These are phyloP conservation scores for Voacanga thouarsii DNA, from an alignment of 257 asterid species.

Conservation along the genomic window DNA sequence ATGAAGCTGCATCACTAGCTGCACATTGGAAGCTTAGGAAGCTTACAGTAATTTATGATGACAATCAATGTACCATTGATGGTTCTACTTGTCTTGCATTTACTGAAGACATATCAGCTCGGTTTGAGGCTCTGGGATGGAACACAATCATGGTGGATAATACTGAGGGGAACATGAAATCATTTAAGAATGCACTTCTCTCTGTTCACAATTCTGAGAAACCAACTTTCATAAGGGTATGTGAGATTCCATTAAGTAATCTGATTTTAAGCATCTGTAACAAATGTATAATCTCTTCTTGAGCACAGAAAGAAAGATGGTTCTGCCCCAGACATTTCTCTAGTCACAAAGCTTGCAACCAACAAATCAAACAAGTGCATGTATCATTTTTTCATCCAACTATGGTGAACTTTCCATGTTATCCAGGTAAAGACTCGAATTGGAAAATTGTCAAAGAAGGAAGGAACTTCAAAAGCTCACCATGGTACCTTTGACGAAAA, in stretches of 20 bases:
- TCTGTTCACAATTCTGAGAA: constrained; percentile 37
- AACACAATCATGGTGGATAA: constrained; percentile 37
- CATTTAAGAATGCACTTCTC: constrained; percentile 37
- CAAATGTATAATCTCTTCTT: neutral
- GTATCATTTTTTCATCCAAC: neutral
- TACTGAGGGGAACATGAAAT: constrained; percentile 27
- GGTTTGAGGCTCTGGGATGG: constrained; percentile 57
- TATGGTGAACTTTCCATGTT: neutral
- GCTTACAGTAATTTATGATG: constrained; percentile 48
- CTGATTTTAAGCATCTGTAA: neutral
- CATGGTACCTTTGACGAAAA: constrained; percentile 55
- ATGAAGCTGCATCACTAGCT: constrained; percentile 57
- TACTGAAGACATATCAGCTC: constrained; percentile 39
- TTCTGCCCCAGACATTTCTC: neutral
- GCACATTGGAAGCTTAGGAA: constrained; percentile 59
- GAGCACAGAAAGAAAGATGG: neutral
- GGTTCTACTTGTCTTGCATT: constrained; percentile 44
- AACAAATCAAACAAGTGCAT: neutral
- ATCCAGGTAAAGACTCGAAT: constrained; percentile 49
- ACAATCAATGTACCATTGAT: constrained; percentile 45
- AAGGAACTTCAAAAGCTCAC: constrained; percentile 57
- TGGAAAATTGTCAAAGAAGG: constrained; percentile 58
- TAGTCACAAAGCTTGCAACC: neutral
- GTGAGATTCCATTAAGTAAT: neutral
- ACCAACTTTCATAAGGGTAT: constrained; percentile 53